Base-by-base conservation (phyloP, 2,329 filamentous ascomycete genomes). In the Colletotrichum simmondsii region DNA sequence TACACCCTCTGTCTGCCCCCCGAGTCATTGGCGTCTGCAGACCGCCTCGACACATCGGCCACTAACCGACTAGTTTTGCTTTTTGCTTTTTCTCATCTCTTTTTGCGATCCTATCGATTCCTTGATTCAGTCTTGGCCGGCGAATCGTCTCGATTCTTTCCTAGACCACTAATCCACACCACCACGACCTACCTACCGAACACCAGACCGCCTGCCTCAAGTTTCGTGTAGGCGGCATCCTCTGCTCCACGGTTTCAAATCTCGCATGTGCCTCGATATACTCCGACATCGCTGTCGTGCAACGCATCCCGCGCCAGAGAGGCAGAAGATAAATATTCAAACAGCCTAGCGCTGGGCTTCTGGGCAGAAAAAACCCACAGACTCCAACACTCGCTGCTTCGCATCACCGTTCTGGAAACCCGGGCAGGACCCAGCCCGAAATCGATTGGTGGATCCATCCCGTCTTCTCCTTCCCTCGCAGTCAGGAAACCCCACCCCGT, bases 381-480 rank as follows among this genome's bases (percentile, higher is more conserved):
- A 19, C 52, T 19, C 10, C 30, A 32, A 32, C 12, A 22, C 37
- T 37, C 5, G 5, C 14, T 19, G 37, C 14, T 46, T 70, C 54
- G 63, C 62, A 60, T 66, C 61, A 12, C 22, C 37, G 2, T 30
- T 66, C 56, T 59, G 42, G 30, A 49, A 16, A 42, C 32, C 32
- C 1, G 32, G 37, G 14, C 22, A 24, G n/a, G 30, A 22, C 16
- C 28, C 28, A 14, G 11, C 7, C 52, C 14, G 5, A 22, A 11
- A 26, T 53, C 24, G 7, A 70, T 66, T 60, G 62, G 67, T 66
- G 62, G 67, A 60, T 54, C 62, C 58, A 49, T 49, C 53, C 37
- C 32, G 35, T 26, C 58, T 53, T 30, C 67, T 52, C 61, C 16
- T 12, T 35, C 37, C 54, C 10, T 30, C 4, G 24, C 30, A 49